Evolutionary conservation across 73 alveolate species (phyloP), one percentile per base, ranked within the genome.

Genomic region (Paramecium sonneborni): DNA sequence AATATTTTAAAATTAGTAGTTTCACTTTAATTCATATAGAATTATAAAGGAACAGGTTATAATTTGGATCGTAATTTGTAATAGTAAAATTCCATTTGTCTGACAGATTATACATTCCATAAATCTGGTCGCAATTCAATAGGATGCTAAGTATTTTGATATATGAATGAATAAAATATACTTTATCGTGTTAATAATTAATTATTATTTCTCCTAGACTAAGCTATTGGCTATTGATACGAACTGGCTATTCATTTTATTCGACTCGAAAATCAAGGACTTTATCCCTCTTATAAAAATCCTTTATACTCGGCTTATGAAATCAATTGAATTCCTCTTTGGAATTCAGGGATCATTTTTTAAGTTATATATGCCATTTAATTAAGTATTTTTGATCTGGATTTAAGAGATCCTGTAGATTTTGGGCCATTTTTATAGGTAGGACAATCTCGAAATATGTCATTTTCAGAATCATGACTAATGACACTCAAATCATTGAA

Each of bases 391-490:
- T 28, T 68, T 8, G 85, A 68, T 68, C 85, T 68, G n/a, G 74
- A 56, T 56, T 56, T 56, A 7, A 56, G 6, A 7, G 7, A n/a
- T 56, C 18, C 74, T 10, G 7, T 41, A 41, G 74, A 8, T 56
- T n/a, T 56, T 12, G 15, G 74, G 74, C n/a, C 15, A 12, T 6
- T 56, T 8, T n/a, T n/a, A 9, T 56, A 12, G n/a, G n/a, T n/a
- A n/a, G n/a, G 9, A n/a, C 26, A 9, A 6, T 56, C 74, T 6
- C 74, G n/a, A 56, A 56, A 56, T n/a, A 56, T 9, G 28, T 56
- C 74, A 56, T 56, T 56, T 56, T 56, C 74, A 56, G 74, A 56
- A 56, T 56, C 74, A 56, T 56, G 74, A 56, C 74, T 56, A 41
- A 41, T 11, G 7, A 41, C 57, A 41, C 11, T 11, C 11, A 11